Percentiles rank a stretch among this genome's conserved stretches.
Evolutionary conservation across 2,329 filamentous ascomycete genomes (phyloP).

Genomic region (Sporothrix schenckii): DNA sequence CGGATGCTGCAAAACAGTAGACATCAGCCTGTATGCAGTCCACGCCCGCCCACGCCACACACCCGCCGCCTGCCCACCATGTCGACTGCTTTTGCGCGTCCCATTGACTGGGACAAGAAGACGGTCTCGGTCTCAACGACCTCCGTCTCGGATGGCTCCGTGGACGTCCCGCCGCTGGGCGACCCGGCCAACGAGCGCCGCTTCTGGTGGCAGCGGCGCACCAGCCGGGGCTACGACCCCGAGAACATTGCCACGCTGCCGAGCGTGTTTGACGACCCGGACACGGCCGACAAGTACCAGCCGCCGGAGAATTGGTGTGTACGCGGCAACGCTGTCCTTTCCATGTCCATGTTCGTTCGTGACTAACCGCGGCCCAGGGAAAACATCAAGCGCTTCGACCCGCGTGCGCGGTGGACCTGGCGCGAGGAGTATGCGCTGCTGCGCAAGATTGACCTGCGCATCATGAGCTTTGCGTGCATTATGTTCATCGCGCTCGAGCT

Average conservation of each 20-base stretch:
- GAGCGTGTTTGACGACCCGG: conserved; percentile 47
- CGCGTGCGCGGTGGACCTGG: conserved; percentile 49
- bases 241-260: conserved; percentile 45
- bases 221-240: conserved; percentile 38
- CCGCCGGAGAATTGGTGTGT: conserved; percentile 39
- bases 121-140: background rate
- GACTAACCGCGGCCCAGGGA: background rate
- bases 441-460: conserved; percentile 51
- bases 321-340: no score
- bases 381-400: conserved; percentile 53
- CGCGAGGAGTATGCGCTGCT: conserved; percentile 46
- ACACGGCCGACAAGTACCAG: conserved; percentile 44
- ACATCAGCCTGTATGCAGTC: no score
- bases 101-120: conserved; percentile 14
- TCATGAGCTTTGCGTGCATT: conserved; percentile 52
- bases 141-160: background rate
- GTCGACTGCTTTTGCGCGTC: conserved; percentile 5
- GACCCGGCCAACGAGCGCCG: conserved; percentile 27
- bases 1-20: no score
- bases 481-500: conserved; percentile 57
- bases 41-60: background rate
- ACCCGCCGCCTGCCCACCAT: background rate
- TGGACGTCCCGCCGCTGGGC: conserved; percentile 15
- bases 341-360: background rate
- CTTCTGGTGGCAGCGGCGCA: conserved; percentile 42